A percentile compares a stretch with the other conserved stretches of the same genome.
phyloP scores from a whole-genome alignment of 768 basidiomycete genomes.

The Chlorophyllum brunneum region DNA sequence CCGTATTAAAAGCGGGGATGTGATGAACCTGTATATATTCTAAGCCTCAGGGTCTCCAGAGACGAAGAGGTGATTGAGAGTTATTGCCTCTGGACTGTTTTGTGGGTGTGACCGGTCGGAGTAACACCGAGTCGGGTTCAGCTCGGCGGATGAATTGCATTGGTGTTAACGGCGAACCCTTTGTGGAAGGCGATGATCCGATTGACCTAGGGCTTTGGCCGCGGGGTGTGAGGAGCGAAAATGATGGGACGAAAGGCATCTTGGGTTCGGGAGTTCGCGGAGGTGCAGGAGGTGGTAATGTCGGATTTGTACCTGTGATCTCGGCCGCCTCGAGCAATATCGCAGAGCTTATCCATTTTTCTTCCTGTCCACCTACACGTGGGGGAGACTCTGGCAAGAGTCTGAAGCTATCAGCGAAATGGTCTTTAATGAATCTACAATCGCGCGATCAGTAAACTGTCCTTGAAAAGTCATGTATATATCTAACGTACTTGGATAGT shows the following conservation, averaged over 20 bases:
- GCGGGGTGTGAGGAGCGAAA: constrained; percentile 58
- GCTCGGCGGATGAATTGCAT: constrained; percentile 85
- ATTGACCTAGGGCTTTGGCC: constrained; percentile 48
- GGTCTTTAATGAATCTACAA: constrained; percentile 77
- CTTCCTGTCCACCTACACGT: constrained; percentile 48
- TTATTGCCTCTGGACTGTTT: constrained; percentile 36
- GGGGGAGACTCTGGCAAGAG: constrained; percentile 65
- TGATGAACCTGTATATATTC: not conserved
- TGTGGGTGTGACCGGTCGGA: constrained; percentile 65
- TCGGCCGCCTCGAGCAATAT: constrained; percentile 60
- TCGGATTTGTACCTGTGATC: constrained; percentile 13
- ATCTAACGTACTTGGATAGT: constrained; percentile 69
- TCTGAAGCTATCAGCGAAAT: constrained; percentile 82
- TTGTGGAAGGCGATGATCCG: constrained; percentile 41
- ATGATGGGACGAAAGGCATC: constrained; percentile 55
- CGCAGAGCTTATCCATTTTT: constrained; percentile 82
- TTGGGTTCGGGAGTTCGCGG: constrained; percentile 71
- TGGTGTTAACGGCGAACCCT: constrained; percentile 73
- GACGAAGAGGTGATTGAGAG: constrained; percentile 43
- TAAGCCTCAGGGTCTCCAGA: constrained; percentile 61
- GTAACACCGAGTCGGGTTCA: constrained; percentile 47
- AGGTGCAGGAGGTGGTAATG: constrained; percentile 30
- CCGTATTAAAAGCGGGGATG: not conserved
- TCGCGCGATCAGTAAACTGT: constrained; percentile 10
- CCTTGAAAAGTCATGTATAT: not conserved